Evolutionary conservation across 805 yeast genomes (phyloP).

Genomic region (Teunomyces tritomae): DNA sequence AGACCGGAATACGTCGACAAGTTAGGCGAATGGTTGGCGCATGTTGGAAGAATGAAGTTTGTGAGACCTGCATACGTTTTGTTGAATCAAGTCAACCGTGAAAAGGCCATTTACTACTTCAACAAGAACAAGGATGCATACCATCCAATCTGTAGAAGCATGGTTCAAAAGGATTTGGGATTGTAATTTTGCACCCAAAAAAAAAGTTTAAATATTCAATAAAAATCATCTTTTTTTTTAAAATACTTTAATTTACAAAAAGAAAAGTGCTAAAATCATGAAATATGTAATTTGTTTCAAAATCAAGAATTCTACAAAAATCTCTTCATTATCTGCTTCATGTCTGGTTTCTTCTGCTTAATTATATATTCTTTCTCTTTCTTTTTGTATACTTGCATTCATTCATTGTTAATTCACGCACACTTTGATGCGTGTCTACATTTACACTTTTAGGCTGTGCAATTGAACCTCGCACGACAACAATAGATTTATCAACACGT

Average conservation of each 20-base stretch:
- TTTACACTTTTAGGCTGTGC: not conserved
- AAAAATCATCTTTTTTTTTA: not conserved
- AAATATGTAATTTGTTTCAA: not conserved
- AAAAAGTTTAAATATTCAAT: not conserved
- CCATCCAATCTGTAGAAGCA: constrained; percentile 38
- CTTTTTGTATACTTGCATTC: not conserved
- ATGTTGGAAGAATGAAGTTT: constrained; percentile 37
- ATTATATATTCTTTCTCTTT: not conserved
- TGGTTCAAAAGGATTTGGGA: constrained; percentile 82
- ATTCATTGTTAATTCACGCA: no score
- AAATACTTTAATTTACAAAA: not conserved
- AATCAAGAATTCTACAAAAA: no score
- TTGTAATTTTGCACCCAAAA: constrained; percentile 11
- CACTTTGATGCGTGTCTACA: no score
- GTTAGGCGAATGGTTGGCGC: constrained; percentile 53
- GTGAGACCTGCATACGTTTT: constrained; percentile 32
- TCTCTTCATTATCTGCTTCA: not conserved
- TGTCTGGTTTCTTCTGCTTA: not conserved
- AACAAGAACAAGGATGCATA: constrained; percentile 18
- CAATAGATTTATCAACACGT: constrained; percentile 1
- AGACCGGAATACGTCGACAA: constrained; percentile 44
- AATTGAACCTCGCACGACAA: not conserved
- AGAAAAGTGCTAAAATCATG: not conserved
- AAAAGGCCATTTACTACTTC: constrained; percentile 27
- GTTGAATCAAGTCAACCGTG: constrained; percentile 21